Evolutionary conservation across 768 basidiomycete species (phyloP).

Genomic region (Hypsizygus marmoreus): DNA sequence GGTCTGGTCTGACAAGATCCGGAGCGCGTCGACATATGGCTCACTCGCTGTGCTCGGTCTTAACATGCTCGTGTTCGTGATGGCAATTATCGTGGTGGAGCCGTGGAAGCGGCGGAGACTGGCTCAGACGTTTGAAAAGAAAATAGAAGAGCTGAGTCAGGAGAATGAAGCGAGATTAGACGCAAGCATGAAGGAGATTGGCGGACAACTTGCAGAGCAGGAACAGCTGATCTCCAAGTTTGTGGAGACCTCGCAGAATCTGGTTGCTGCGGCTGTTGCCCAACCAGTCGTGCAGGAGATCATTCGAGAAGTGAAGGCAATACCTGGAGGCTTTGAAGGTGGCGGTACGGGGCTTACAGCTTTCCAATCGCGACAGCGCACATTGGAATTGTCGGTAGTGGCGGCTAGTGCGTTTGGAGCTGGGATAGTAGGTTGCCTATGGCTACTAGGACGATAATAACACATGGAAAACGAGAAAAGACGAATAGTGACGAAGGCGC

Average conservation of each 20-base stretch:
- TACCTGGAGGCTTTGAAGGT: neutral
- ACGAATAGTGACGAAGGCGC: neutral
- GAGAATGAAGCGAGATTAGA: slow-evolving; percentile 55
- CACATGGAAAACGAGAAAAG: slow-evolving; percentile 3
- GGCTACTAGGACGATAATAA: slow-evolving; percentile 29
- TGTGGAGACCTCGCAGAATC: slow-evolving; percentile 10
- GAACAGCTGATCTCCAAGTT: slow-evolving; percentile 16
- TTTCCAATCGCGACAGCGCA: slow-evolving; percentile 8
- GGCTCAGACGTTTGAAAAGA: slow-evolving; percentile 86
- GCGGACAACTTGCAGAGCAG: slow-evolving; percentile 51
- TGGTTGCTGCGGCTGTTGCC: slow-evolving; percentile 4
- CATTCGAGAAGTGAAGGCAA: slow-evolving; percentile 4
- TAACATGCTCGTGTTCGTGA: slow-evolving; percentile 87
- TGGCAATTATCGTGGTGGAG: slow-evolving; percentile 90
- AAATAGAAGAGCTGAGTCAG: slow-evolving; percentile 65
- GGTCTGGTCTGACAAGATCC: slow-evolving; percentile 98
- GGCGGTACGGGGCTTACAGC: slow-evolving; percentile 7
- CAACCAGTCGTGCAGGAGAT: slow-evolving; percentile 5
- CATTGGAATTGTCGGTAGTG: slow-evolving; percentile 26
- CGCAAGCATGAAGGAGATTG: slow-evolving; percentile 49
- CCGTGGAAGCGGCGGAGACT: slow-evolving; percentile 92
- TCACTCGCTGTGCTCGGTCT: slow-evolving; percentile 82
- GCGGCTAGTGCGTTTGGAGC: slow-evolving; percentile 38
- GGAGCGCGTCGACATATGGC: slow-evolving; percentile 93
- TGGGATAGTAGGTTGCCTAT: slow-evolving; percentile 33